Percentiles rank a stretch among this genome's conserved stretches.
Evolutionary conservation across 192 early-diverging fungal genomes (phyloP).

Genomic region (Piromyces finnis): DNA sequence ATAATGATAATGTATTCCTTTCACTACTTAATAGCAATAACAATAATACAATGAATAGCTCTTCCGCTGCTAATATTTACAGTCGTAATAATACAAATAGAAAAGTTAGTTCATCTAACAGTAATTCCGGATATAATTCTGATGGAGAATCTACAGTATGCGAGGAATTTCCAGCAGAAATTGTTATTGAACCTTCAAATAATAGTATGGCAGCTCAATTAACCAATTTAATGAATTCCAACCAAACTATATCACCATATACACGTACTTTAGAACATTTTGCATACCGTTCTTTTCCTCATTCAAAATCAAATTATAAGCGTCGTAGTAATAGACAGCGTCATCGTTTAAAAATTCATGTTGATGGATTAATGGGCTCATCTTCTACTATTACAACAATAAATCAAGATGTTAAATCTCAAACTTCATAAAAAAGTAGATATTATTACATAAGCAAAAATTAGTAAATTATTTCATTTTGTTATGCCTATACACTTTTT

Average conservation of each 20-base stretch:
- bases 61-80: not conserved
- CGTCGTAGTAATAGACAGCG: not conserved
- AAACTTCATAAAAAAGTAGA: not conserved
- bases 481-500: too few species aligned
- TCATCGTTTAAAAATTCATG: not conserved
- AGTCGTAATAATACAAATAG: not conserved
- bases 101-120: too few species aligned
- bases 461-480: too few species aligned
- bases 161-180: conserved; percentile 3
- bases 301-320: not conserved
- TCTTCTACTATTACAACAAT: not conserved
- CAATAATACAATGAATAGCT: not conserved
- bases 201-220: conserved; percentile 72
- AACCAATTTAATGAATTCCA: conserved; percentile 60
- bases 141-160: not conserved
- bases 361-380: not conserved
- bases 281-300: conserved; percentile 40
- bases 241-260: conserved; percentile 75
- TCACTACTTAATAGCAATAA: not conserved
- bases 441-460: too few species aligned
- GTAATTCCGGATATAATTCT: not conserved
- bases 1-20: not conserved
- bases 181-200: conserved; percentile 51
- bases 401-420: not conserved
- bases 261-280: conserved; percentile 63